These are phyloP conservation scores for Trypanosoma platydactyli DNA, from an alignment of 208 protist species.

Conservation along the genomic window DNA sequence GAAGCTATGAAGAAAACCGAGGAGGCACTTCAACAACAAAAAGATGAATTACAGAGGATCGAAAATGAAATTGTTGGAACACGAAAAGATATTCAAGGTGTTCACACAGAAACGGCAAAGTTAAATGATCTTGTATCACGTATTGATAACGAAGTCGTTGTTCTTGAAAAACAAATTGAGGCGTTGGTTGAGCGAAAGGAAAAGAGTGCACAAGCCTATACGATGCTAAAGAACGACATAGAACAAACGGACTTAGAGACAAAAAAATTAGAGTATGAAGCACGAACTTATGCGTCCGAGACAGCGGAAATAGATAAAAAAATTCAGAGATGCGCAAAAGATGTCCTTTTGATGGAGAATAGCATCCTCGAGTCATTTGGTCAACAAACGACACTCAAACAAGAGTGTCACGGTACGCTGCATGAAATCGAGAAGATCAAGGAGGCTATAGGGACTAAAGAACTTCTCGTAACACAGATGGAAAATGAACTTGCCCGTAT, in stretches of 20 bases:
- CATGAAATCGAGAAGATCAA: conserved; percentile 93
- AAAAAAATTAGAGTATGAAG: conserved; percentile 80
- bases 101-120: conserved; percentile 90
- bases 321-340: conserved; percentile 80
- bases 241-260: conserved; percentile 82
- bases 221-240: conserved; percentile 73
- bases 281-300: conserved; percentile 68
- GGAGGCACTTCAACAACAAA: conserved; percentile 90
- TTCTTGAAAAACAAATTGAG: conserved; percentile 92
- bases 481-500: conserved; percentile 96
- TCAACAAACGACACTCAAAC: conserved; percentile 93
- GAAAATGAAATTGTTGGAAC: conserved; percentile 93
- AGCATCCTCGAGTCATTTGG: conserved; percentile 85
- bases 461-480: conserved; percentile 93
- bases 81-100: conserved; percentile 77
- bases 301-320: conserved; percentile 77
- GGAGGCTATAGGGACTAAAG: conserved; percentile 87
- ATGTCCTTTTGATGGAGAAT: conserved; percentile 88
- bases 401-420: conserved; percentile 86
- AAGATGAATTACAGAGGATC: conserved; percentile 87
- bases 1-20: conserved; percentile 93
- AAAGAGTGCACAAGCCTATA: conserved; percentile 68
- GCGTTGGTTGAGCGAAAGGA: conserved; percentile 70
- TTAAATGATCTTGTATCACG: conserved; percentile 91
- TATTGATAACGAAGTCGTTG: conserved; percentile 87